Base-by-base conservation (phyloP, 176 grass and related monocot species). In the Triticum monococcum region DNA sequence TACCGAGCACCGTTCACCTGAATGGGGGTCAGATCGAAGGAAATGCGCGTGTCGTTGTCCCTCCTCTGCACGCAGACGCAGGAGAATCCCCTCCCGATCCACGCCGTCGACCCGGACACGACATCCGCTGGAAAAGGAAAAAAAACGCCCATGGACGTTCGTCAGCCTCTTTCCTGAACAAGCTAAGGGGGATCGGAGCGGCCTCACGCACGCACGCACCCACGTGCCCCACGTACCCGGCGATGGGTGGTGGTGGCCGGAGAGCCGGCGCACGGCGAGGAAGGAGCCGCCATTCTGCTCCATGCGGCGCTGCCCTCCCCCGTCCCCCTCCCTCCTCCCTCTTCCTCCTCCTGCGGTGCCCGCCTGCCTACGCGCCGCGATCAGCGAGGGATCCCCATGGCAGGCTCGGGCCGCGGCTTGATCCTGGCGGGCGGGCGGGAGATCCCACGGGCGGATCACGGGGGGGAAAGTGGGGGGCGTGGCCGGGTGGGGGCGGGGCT, bases 51-150 rank as follows among this genome's bases (percentile, higher is more conserved):
- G 63, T 98, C 92, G 76, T 78, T 92, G 31, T 98, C 93, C 90
- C 91, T 94, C 88, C 91, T 88, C 85, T 96, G 96, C 85, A 92
- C 93, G 82, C 96, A 96, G 88, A 98, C 96, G 84, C 96, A 96
- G 60, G 96, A 92, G 60, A 98, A 87, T 5, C 96, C 96, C 89
- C 80, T 94, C 79, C 97, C 97, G 89, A 98, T 83, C 97, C 97
- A 98, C 87, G 97, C 97, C 35, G 88, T 90, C 81, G 94, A 94
- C 80, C 97, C 97, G 33, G 94, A 88, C 73, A 96, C 94, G 16
- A 87, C 90, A 35, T 98, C 93, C 88, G 81, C 96, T 92, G 52
- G 8, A 83, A 30, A 68, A 17, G 3, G 41, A 6, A n/a, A 31
- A 38, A 8, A 56, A 56, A 59, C 2, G 18, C 6, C 8, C 75